phyloP scores from a whole-genome alignment of 352 stramenopile genomes.

The Pythium aristosporum region DNA sequence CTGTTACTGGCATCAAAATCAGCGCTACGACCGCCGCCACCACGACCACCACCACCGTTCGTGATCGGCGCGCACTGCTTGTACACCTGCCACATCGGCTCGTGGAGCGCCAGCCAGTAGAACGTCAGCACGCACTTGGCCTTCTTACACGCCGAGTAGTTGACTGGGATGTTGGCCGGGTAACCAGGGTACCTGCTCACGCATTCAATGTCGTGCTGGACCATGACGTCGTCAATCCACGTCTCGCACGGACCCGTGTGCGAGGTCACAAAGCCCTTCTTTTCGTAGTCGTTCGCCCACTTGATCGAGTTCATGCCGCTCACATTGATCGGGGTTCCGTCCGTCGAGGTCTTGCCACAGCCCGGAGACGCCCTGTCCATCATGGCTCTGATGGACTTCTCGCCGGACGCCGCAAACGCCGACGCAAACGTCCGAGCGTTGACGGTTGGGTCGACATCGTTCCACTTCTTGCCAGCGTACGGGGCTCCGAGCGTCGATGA shows the following conservation, averaged over 20 bases:
- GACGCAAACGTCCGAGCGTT: constrained; percentile 48
- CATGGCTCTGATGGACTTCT: constrained; percentile 44
- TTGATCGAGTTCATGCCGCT: constrained; percentile 36
- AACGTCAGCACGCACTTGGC: constrained; percentile 30
- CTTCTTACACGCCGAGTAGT: constrained; percentile 30
- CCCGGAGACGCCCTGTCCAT: constrained; percentile 37
- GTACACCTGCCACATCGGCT: constrained; percentile 35
- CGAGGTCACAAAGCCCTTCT: constrained; percentile 48
- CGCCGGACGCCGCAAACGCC: constrained; percentile 37
- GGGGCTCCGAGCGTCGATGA: constrained; percentile 30
- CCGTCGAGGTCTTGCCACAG: constrained; percentile 42
- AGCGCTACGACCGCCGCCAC: too few species aligned
- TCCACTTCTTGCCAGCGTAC: constrained; percentile 57
- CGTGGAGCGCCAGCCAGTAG: constrained; percentile 36
- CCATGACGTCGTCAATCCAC: constrained; percentile 52
- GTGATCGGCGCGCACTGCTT: constrained; percentile 31
- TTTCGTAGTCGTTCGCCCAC: constrained; percentile 52
- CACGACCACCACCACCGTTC: constrained; percentile 9
- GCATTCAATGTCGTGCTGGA: constrained; percentile 52
- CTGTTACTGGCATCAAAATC: constrained; percentile 3
- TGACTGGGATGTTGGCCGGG: constrained; percentile 34
- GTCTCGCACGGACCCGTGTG: constrained; percentile 58
- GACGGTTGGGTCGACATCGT: constrained; percentile 40
- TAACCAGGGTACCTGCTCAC: constrained; percentile 33
- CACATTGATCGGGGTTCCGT: constrained; percentile 40